Evolutionary conservation across 345 rosid species (phyloP), one percentile per base, ranked within the genome.

Genomic region (Populus nigra): DNA sequence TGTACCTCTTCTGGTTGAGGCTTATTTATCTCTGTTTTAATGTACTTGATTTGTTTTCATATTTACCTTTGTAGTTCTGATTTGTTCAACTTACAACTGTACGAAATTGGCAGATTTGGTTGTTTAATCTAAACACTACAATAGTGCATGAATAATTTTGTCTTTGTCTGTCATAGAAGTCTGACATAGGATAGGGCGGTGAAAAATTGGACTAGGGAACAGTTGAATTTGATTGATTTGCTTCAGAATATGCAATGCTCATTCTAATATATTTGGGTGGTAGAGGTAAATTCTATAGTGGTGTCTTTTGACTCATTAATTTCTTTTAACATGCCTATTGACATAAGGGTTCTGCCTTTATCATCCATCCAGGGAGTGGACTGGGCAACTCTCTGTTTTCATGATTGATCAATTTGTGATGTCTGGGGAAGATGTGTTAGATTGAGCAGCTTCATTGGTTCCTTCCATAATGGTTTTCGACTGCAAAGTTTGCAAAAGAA

Each of bases 301-400:
- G 76, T 61, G 75, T 72, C 77, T 72, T 77, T 33, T 82, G 79
- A 76, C 72, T 29, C 67, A 35, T 68, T 49, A 43, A n/a, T 74
- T 55, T 77, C 74, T 77, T 39, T 66, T 59, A n/a, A 69, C 20
- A 83, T 82, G 84, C 78, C 83, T 86, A 83, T 86, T 88, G 91
- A 88, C 89, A 77, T 68, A 80, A 80, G 84, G 81, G 78, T 77
- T 86, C 81, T 86, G 45, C 72, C 85, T 61, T 85, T 73, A 82
- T 77, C 77, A 65, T 81, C 80, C 75, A 83, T 86, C 77, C 91
- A 85, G 89, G 91, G 84, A 82, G 85, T 82, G 86, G 80, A 83
- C 77, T 80, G 77, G 80, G 80, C 81, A 84, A 76, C 80, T 77
- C 86, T 78, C 79, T 86, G 79, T 85, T 80, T 80, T 81, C 85